phyloP scores from a whole-genome alignment of 2,329 filamentous ascomycete species.

The Fonsecaea monophora region DNA sequence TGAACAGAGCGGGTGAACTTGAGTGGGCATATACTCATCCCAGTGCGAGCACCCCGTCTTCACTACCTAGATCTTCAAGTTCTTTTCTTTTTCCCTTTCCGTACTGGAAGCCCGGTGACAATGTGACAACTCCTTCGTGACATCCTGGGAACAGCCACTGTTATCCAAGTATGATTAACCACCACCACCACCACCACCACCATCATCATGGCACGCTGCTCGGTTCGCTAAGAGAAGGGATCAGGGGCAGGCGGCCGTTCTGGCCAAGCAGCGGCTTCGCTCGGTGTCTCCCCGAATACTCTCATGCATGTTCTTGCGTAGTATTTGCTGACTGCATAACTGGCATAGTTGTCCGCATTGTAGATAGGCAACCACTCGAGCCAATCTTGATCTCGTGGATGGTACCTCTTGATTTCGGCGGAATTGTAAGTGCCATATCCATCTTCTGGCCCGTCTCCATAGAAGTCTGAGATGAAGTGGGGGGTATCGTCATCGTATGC shows the following conservation, averaged over 20 bases:
- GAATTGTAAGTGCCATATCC: constrained; percentile 13
- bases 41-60: neutral
- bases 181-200: neutral
- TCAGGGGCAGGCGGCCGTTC: neutral
- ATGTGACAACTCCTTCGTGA: neutral
- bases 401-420: neutral
- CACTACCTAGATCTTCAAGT: neutral
- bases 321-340: constrained; percentile 9
- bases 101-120: neutral
- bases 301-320: constrained; percentile 1
- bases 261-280: neutral
- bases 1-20: neutral
- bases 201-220: neutral
- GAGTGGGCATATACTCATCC: neutral
- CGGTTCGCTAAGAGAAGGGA: neutral
- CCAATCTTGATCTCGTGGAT: neutral
- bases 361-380: neutral
- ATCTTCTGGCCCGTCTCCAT: constrained; percentile 5
- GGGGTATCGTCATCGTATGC: neutral
- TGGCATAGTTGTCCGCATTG: constrained; percentile 18
- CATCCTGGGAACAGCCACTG: neutral
- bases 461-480: constrained; percentile 9
- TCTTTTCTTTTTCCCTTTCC: neutral
- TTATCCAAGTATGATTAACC: neutral
- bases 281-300: constrained; percentile 9